Base-by-base conservation (phyloP, 1,284 basidiomycete genomes). In the Cystobasidiaceae sp. region DNA sequence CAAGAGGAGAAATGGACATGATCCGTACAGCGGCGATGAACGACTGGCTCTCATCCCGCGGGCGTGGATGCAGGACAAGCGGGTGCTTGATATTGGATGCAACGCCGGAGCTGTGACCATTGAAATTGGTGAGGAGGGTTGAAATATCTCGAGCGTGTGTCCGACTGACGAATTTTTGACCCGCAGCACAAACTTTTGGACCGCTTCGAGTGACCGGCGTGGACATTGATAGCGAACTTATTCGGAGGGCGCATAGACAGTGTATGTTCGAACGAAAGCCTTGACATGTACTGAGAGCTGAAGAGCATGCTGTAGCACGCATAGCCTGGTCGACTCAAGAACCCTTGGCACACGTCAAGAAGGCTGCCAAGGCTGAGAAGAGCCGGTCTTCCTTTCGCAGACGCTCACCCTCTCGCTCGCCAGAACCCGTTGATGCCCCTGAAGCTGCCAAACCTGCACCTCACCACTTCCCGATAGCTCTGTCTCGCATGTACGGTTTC, bases 71-170 rank as follows among this genome's bases (percentile, higher is more conserved):
- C 23, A 66, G 2, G 80, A 76, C 23, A 82, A 82, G 60, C 78
- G 80, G 49, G 85, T 91, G 1, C 80, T 91, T 9, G 90, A 92
- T 73, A 76, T 91, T 0, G 89, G 90, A 2, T 89, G 87, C 73
- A 92, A 91, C 74, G 86, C 89, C 73, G 89, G 89, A 1, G 84
- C 82, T 80, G 84, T 91, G 23, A 86, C 87, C 0, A 87, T 86
- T 71, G 87, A 90, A 74, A 84, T 91, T 39, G 89, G 89, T 86
- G 67, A 49, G 78, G 70, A 30, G 2, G 9, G 8, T 30, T 19
- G 1, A 21, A 32, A 33, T 25, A 45, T 37, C 25, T 5, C 9
- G 34, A 41, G 65, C 69, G 61, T 6, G n/a, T n/a, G n/a, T n/a
- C n/a, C n/a, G n/a, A n/a, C 17, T 13, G 64, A 23, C 49, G 27